Evolutionary conservation across 371 early-diverging fungal species (phyloP), one percentile per base, ranked within the genome.

Genomic region (Mortierella sp.): DNA sequence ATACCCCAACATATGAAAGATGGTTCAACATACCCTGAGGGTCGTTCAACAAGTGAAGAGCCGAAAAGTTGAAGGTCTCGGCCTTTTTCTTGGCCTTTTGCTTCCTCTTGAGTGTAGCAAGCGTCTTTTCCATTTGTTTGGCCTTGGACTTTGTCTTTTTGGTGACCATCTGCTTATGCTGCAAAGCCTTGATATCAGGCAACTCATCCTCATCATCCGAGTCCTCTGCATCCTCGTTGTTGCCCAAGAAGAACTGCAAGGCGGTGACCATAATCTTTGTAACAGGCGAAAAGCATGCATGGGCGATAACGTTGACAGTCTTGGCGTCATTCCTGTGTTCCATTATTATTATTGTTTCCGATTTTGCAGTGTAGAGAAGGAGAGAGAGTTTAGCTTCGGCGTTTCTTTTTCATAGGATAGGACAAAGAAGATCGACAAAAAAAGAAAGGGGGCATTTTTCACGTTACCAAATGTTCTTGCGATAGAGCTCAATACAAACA

Each of bases 251-350:
- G 80, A 99, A 99, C 62, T 96, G 91, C n/a, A 97, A 81, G 4
- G 97, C 98, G 3, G 96, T 94, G 7, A 95, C 92, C 61, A 93
- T 89, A 43, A 99, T 87, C 81, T 97, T 98, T 72, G 93, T 87
- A 29, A 91, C 86, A 23, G 93, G 92, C 37, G 96, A 96, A 65
- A 97, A 95, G 82, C 96, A 96, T 12, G 97, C 98, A 81, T 96
- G 94, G 7, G 96, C 96, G 81, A 99, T 94, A 29, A 98, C 95
- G 84, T 98, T 98, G 73, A 97, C 97, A 7, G 98, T 98, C 83
- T 98, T 98, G 37, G 92, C 91, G 83, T 98, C 99, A 68, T 97
- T 94, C 90, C 87, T 86, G 57, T 37, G 26, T 44, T 30, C 11
- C 23, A 55, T 28, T 21, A 11, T 23, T 62, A 19, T 14, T 15